Evolutionary conservation across 202 grass and related monocot species (phyloP), one percentile per base, ranked within the genome.

Genomic region (Alloteropsis angusta): DNA sequence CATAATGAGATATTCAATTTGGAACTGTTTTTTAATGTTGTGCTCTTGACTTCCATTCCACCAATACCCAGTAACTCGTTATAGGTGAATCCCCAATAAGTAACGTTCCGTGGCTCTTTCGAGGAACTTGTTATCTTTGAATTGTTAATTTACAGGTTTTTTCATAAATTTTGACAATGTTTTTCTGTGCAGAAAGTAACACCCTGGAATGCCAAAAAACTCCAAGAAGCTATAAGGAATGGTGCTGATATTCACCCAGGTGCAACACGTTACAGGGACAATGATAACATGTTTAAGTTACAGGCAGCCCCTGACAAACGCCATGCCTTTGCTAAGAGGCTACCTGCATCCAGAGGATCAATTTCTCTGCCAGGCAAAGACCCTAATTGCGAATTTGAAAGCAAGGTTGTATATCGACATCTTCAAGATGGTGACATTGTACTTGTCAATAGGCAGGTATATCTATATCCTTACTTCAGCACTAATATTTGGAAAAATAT

Each of bases 381-480:
- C 45, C 94, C 89, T 11, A 93, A 87, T 76, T 81, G 77, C 45
- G 89, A 85, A 37, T 90, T 90, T 30, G 94, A 97, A 84, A 87
- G 85, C 74, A 97, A 97, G 75, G 75, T 94, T 85, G 89, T 97
- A 37, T 88, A 90, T 89, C 87, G 94, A 44, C 94, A 94, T 83
- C 80, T 97, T 75, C 87, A 81, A 80, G 85, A 97, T 83, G 94
- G 94, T 71, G 94, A 97, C 26, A 83, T 94, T 42, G 94, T 97
- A 64, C 87, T 97, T 75, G 94, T 94, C 66, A 97, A 97, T 80
- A 88, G 94, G 55, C 94, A 97, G 94, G 94, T 97, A 88, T 74
- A 76, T 34, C 18, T 13, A 12, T 72, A 68, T 80, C 82, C 35
- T 36, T 36, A 30, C 34, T 60, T 72, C 21, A 41, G 48, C 43